Base-by-base conservation (phyloP, 106 monocot species). In the Dioscorea zingiberensis region DNA sequence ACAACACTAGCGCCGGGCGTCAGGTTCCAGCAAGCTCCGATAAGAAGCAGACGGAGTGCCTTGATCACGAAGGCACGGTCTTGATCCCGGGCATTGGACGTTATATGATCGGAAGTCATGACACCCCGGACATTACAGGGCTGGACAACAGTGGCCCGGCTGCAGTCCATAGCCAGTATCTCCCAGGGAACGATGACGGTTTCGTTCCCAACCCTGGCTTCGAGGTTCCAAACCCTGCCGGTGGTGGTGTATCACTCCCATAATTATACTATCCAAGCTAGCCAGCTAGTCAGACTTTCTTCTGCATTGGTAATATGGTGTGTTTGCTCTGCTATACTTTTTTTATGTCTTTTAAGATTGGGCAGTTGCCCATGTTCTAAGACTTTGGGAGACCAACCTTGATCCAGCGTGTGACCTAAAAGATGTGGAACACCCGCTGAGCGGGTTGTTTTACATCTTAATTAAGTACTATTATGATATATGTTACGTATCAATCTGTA, bases 131-230 rank as follows among this genome's bases (percentile, higher is more conserved):
- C 30, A 48, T 55, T 14, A 16, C 27, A 0, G 72, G 67, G 11
- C 25, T 72, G 27, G 78, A 78, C 63, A 61, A 69, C 60, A 78
- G 78, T 22, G 57, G 59, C 15, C 78, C 78, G 3, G 72, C 78
- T 23, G 78, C 78, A 1, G 47, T 18, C 6, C n/a, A 58, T 25
- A 59, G 27, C 7, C 73, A 73, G 28, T 78, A 57, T 32, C n/a
- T 78, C 0, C 78, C 78, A 11, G 78, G 78, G 13, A 21, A 14
- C 12, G 78, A 78, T 25, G 78, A 78, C 48, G 64, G 73, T 1
- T 60, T 73, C 29, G 27, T 78, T 18, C 78, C 78, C 7, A 78
- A 78, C 62, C 73, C 78, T 0, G 78, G 78, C 10, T 68, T 58
- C 22, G 78, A 78, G 48, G 38, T 78, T 46, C 78, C 78, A 15